Percentiles rank a stretch among this genome's conserved stretches.
phyloP scores from a whole-genome alignment of 2,329 filamentous ascomycete species.

The Sporothrix pseudoabietina region DNA sequence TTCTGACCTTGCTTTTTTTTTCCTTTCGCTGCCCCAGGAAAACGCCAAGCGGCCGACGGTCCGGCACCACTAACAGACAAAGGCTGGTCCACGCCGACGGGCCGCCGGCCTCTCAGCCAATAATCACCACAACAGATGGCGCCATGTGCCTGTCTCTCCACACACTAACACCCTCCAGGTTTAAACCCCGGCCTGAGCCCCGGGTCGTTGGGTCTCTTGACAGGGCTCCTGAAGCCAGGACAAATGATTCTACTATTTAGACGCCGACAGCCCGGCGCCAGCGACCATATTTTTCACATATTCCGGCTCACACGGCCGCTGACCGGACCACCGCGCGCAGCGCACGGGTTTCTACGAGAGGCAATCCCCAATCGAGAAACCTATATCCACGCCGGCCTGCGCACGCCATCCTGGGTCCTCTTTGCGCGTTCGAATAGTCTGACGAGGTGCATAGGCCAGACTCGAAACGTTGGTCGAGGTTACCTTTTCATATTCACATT shows the following conservation, averaged over 20 bases:
- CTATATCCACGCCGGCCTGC: conserved; percentile 7
- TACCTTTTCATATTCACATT: background rate
- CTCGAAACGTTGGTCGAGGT: background rate
- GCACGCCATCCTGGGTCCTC: conserved; percentile 24
- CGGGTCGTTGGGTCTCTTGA: background rate
- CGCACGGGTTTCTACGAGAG: background rate
- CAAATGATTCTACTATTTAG: background rate
- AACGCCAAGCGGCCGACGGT: background rate
- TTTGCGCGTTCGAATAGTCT: conserved; percentile 13
- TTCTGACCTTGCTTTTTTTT: background rate
- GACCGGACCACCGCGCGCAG: background rate
- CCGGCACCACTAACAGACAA: conserved; percentile 3
- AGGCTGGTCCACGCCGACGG: conserved; percentile 8
- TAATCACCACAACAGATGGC: background rate
- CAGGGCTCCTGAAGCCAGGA: background rate
- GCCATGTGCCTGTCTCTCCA: conserved; percentile 15
- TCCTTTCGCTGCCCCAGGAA: background rate
- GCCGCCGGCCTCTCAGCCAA: background rate
- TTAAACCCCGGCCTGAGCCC: background rate
- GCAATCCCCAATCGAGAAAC: background rate
- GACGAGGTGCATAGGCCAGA: background rate
- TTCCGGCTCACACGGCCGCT: background rate
- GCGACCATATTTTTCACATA: background rate
- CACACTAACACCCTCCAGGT: conserved; percentile 1
- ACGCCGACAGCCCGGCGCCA: conserved; percentile 14